Percentiles rank a stretch among this genome's conserved stretches.
phyloP scores from a whole-genome alignment of 2,329 filamentous ascomycete species.

The Ilyonectria mors-panacis region DNA sequence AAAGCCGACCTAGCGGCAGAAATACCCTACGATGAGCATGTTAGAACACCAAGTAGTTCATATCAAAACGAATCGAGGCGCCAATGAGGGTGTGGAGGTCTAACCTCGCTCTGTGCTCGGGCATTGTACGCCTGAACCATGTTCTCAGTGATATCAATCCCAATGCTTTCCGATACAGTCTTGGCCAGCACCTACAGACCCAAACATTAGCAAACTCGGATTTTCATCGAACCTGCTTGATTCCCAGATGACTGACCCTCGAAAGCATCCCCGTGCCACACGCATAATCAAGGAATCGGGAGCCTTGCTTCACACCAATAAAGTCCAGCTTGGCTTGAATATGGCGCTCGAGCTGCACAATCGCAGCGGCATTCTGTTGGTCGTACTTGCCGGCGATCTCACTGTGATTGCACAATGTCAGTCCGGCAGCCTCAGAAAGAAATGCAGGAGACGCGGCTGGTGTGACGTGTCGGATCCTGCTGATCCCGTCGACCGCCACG shows the following conservation, averaged over 20 bases:
- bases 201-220: conserved; percentile 17
- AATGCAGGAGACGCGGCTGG: conserved; percentile 22
- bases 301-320: conserved; percentile 66
- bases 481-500: conserved; percentile 13
- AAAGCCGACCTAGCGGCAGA: conserved; percentile 68
- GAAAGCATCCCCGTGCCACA: conserved; percentile 80
- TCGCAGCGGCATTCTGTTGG: conserved; percentile 66
- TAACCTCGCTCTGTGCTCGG: conserved; percentile 68
- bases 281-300: conserved; percentile 81
- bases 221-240: background rate
- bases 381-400: conserved; percentile 59
- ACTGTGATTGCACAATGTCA: conserved; percentile 42
- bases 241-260: conserved; percentile 61
- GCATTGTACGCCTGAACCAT: conserved; percentile 80
- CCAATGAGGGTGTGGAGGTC: conserved; percentile 25
- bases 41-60: conserved; percentile 1
- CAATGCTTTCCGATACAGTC: conserved; percentile 68
- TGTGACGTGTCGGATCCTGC: conserved; percentile 26
- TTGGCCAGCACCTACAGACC: conserved; percentile 40
- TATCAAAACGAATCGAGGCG: background rate
- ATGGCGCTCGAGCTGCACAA: conserved; percentile 67
- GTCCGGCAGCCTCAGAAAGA: conserved; percentile 24
- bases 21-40: conserved; percentile 29
- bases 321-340: conserved; percentile 70
- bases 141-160: conserved; percentile 78